These are phyloP conservation scores for Millerozyma miso DNA, from an alignment of 805 yeast species.

Conservation along the genomic window DNA sequence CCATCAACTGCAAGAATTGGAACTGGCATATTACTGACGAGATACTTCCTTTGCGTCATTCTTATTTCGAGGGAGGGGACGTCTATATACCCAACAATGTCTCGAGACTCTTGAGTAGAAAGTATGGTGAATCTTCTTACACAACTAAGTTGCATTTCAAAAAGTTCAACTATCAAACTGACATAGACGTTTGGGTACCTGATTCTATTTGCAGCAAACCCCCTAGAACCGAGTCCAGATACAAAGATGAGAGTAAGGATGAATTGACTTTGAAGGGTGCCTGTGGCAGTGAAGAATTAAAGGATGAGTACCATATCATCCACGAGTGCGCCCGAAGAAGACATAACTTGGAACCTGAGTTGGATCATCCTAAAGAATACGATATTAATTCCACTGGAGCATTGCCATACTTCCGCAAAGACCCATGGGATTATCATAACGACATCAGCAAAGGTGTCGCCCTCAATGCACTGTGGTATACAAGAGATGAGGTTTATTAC, in stretches of 20 bases:
- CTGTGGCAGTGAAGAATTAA: conserved; percentile 29
- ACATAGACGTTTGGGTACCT: conserved; percentile 45
- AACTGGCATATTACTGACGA: conserved; percentile 37
- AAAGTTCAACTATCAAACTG: conserved; percentile 37
- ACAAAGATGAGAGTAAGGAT: conserved; percentile 19
- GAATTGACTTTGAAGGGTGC: conserved; percentile 35
- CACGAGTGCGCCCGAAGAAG: conserved; percentile 23
- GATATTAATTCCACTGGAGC: conserved; percentile 20
- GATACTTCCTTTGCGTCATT: conserved; percentile 31
- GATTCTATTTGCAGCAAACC: conserved; percentile 32
- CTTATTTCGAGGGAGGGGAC: conserved; percentile 34
- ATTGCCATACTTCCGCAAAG: conserved; percentile 40
- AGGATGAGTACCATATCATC: conserved; percentile 34
- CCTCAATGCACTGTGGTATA: conserved; percentile 18
- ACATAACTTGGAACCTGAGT: conserved; percentile 14
- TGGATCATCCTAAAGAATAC: conserved; percentile 22
- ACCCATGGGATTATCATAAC: conserved; percentile 28
- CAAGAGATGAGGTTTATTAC: conserved; percentile 7
- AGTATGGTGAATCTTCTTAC: conserved; percentile 29
- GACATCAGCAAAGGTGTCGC: conserved; percentile 15
- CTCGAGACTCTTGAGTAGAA: conserved; percentile 23
- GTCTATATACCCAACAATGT: conserved; percentile 33
- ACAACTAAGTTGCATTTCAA: conserved; percentile 23
- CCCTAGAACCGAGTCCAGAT: conserved; percentile 22
- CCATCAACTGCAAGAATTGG: conserved; percentile 37